Evolutionary conservation across 169 alveolate species (phyloP).

Genomic region (Cryptosporidium sp.): DNA sequence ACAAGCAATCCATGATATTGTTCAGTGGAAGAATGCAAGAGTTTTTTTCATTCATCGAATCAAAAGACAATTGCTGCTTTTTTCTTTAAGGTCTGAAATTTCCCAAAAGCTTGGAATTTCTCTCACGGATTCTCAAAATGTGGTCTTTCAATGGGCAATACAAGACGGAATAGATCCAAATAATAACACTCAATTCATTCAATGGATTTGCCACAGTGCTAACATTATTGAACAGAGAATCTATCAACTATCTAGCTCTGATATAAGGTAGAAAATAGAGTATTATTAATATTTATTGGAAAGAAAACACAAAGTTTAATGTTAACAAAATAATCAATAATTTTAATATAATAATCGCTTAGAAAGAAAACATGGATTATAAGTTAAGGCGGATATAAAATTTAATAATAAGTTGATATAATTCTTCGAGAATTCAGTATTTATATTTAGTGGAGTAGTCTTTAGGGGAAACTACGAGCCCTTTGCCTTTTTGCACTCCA

Average conservation of each 20-base stretch:
- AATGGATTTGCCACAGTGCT: conserved; percentile 71
- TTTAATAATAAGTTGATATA: not conserved
- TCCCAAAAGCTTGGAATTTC: conserved; percentile 52
- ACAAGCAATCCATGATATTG: conserved; percentile 83
- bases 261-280: not conserved
- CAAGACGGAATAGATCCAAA: conserved; percentile 69
- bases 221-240: conserved; percentile 47
- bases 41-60: conserved; percentile 83
- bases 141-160: conserved; percentile 61
- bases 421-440: conserved; percentile 81
- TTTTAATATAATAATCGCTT: not conserved
- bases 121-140: conserved; percentile 38
- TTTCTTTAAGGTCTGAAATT: conserved; percentile 77
- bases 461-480: conserved; percentile 96
- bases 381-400: not conserved
- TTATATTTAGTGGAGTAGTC: conserved; percentile 95
- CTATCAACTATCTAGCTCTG: conserved; percentile 39
- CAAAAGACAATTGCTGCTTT: conserved; percentile 80
- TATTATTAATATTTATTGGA: no score
- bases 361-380: no score
- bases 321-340: not conserved
- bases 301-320: not conserved
- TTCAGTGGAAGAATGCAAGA: conserved; percentile 85
- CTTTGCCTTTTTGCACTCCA: conserved; percentile 98
- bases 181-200: conserved; percentile 51